Evolutionary conservation across 2,329 filamentous ascomycete species (phyloP).

Genomic region (Fusarium lyarnte): DNA sequence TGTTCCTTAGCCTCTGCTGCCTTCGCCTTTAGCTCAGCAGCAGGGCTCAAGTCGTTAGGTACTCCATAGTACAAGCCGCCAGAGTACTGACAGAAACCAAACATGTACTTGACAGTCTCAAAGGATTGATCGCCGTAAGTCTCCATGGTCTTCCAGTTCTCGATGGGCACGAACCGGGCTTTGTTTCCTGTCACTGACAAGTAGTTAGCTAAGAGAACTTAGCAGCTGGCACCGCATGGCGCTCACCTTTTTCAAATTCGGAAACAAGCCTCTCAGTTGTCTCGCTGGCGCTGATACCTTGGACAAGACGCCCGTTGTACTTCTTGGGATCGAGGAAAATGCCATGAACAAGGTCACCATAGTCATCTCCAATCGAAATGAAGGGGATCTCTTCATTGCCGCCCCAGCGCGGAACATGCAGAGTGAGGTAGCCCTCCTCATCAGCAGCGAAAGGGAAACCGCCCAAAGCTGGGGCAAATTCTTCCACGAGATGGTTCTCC

Average conservation of each 20-base stretch:
- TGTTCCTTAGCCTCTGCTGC: constrained; percentile 42
- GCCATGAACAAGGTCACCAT: constrained; percentile 57
- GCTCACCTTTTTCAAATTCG: constrained; percentile 47
- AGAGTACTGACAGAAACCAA: constrained; percentile 49
- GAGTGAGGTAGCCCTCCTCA: constrained; percentile 50
- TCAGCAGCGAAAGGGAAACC: constrained; percentile 52
- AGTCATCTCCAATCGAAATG: constrained; percentile 53
- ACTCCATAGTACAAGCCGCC: constrained; percentile 47
- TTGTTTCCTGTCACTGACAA: constrained; percentile 45
- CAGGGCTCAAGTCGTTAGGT: constrained; percentile 40
- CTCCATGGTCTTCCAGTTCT: constrained; percentile 47
- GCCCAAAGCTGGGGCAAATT: constrained; percentile 50
- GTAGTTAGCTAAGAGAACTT: not conserved
- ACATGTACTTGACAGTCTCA: constrained; percentile 51
- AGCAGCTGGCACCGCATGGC: not conserved
- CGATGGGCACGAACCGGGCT: constrained; percentile 44
- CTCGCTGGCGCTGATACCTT: constrained; percentile 50
- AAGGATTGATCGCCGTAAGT: constrained; percentile 46
- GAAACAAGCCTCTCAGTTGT: constrained; percentile 44
- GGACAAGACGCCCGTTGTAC: constrained; percentile 50
- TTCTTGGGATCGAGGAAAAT: constrained; percentile 52
- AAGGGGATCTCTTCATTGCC: constrained; percentile 50
- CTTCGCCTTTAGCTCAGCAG: constrained; percentile 44
- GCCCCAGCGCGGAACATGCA: constrained; percentile 51
- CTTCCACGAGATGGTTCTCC: constrained; percentile 52